These are phyloP conservation scores for Pistacia integerrima DNA, from an alignment of 345 rosid species.

Conservation along the genomic window DNA sequence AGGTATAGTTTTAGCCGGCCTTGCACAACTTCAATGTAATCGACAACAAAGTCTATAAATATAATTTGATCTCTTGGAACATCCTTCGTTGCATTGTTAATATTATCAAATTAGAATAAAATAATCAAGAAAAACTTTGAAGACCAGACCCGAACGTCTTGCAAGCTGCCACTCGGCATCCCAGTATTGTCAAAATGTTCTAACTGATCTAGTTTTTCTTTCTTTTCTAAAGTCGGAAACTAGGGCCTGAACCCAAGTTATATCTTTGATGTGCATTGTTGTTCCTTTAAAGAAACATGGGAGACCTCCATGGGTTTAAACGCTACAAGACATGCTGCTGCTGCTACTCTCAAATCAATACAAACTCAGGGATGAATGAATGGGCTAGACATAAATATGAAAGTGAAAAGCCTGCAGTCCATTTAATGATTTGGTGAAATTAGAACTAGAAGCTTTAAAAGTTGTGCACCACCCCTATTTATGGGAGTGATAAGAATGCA, in stretches of 20 bases:
- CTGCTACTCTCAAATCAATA: neutral
- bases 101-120: neutral
- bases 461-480: constrained; percentile 2
- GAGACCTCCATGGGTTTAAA: no score
- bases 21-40: neutral
- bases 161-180: constrained; percentile 16
- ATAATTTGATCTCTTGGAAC: neutral
- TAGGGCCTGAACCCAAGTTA: no score
- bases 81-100: neutral
- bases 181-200: neutral
- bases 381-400: neutral
- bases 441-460: neutral
- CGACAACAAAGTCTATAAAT: neutral
- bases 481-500: neutral
- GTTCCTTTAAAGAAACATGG: no score
- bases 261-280: no score
- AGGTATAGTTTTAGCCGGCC: constrained; percentile 11
- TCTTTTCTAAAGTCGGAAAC: neutral
- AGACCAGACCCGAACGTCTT: neutral
- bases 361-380: neutral
- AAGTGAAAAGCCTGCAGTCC: neutral
- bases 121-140: neutral
- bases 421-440: neutral
- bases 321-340: neutral
- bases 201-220: neutral